Conservation (phyloP, 1,284 basidiomycete species). For the Moesziomyces sp. region DNA sequence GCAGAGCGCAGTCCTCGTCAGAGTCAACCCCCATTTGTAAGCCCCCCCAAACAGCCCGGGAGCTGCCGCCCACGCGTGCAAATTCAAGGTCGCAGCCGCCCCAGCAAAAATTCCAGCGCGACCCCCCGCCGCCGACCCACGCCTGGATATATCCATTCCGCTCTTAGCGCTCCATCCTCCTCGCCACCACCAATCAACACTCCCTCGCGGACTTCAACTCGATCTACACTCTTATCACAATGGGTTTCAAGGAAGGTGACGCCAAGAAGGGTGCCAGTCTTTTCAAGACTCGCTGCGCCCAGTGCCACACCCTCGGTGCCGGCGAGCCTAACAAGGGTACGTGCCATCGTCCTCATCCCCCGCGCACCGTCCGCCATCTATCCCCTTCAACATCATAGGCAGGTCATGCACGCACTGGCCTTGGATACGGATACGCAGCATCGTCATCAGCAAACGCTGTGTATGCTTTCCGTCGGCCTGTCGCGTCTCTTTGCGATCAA, state of each 20-base stretch:
- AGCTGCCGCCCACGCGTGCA: too few relatives aligned
- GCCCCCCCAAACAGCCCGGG: too few relatives aligned
- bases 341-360: conserved; percentile 17
- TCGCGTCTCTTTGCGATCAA: too few relatives aligned
- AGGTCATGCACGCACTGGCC: too few relatives aligned
- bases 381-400: too few relatives aligned
- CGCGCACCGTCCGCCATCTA: too few relatives aligned
- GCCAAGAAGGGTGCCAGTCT: conserved; percentile 63
- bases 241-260: conserved; percentile 61
- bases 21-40: too few relatives aligned
- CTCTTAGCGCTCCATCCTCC: not conserved
- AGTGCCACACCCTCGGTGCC: conserved; percentile 90
- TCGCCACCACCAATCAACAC: conserved; percentile 12
- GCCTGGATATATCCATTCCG: conserved; percentile 13
- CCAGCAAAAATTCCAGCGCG: conserved; percentile 2
- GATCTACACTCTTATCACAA: conserved; percentile 27
- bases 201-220: not conserved
- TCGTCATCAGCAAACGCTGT: not conserved
- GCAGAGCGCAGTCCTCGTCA: too few relatives aligned
- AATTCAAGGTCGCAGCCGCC: conserved; percentile 4
- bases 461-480: too few relatives aligned
- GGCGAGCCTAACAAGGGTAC: conserved; percentile 80
- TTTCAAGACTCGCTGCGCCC: conserved; percentile 85
- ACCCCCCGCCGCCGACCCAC: conserved; percentile 7
- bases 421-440: not conserved